Percentiles rank a stretch among this genome's conserved stretches.
Conservation (phyloP, 1,284 basidiomycete genomes). For the Apiotrichum akiyoshidainum region DNA sequence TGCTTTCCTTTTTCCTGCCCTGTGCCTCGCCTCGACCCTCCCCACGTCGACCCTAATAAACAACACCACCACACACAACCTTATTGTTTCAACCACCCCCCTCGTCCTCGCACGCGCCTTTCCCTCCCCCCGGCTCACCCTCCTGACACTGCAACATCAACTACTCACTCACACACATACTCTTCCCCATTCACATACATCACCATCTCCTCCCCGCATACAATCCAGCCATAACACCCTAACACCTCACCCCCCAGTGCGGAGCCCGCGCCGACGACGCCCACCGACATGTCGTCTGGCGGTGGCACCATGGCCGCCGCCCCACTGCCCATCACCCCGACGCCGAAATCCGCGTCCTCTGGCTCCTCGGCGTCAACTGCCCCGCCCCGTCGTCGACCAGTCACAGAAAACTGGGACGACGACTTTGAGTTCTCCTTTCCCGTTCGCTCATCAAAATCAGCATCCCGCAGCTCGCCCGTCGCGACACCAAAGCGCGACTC, state of each 20-base stretch:
- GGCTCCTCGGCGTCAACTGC: background rate
- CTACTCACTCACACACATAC: background rate
- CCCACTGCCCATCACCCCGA: background rate
- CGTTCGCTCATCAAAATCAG: background rate
- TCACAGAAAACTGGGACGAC: constrained; percentile 49
- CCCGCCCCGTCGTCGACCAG: constrained; percentile 4
- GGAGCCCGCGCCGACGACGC: background rate
- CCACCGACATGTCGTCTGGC: constrained; percentile 7
- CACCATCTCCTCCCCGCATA: background rate
- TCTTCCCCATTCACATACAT: too few relatives aligned
- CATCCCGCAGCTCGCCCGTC: background rate
- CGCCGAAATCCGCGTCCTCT: background rate
- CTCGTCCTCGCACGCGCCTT: too few relatives aligned
- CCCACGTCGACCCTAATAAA: too few relatives aligned
- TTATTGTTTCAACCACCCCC: too few relatives aligned
- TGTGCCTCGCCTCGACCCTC: too few relatives aligned
- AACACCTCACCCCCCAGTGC: background rate
- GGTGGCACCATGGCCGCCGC: constrained; percentile 6
- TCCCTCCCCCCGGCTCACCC: too few relatives aligned
- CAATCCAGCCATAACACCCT: background rate
- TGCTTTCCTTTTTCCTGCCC: too few relatives aligned
- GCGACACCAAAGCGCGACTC: constrained; percentile 9
- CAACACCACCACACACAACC: too few relatives aligned
- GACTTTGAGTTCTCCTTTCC: constrained; percentile 45
- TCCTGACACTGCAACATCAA: background rate